Base-by-base conservation (phyloP, 2,329 filamentous ascomycete species). In the Penicillium sp. region DNA sequence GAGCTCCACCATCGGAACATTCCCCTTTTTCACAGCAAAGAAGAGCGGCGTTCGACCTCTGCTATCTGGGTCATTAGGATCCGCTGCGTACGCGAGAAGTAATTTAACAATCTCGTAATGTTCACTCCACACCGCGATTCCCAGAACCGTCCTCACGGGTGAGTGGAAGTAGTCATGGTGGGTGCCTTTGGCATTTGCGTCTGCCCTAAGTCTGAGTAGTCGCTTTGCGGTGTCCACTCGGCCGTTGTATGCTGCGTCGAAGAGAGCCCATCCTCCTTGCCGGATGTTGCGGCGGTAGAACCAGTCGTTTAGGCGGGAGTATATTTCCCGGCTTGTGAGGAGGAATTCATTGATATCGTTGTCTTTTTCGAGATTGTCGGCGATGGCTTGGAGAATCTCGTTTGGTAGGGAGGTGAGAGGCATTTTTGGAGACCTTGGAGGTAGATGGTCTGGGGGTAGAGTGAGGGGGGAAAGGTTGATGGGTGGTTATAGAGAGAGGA, bases 201-300 rank as follows among this genome's bases (percentile, higher is more conserved):
- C 44, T 1, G 44, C 24, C 0, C 44, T 24, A 9, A 47, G 44
- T 28, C 44, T 17, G 44, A 47, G 44, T 9, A 47, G 24, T n/a
- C 44, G 44, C 15, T 47, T 47, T 9, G 44, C 44, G 13, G 44
- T 47, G 13, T 47, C 44, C n/a, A 24, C 13, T 28, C 22, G 13
- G 24, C 44, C 44, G 24, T 17, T 47, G 24, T 47, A 47, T 6
- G 44, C 44, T 17, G 44, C 44, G 24, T 47, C 22, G 44, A 47
- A 47, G 44, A 47, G 44, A 5, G 22, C 44, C 44, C 44, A 47
- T 15, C 44, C 15, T 15, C 44, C 44, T 28, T 28, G 22, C 4
- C 44, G 44, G 44, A 47, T 47, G 15, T 47, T 47, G 44, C 44
- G 44, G 13, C 24, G 13, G 44, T 47, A 47, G 44, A 47, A 47